phyloP scores from a whole-genome alignment of 2,329 filamentous ascomycete genomes.

The Trichoderma atrobrunneum region DNA sequence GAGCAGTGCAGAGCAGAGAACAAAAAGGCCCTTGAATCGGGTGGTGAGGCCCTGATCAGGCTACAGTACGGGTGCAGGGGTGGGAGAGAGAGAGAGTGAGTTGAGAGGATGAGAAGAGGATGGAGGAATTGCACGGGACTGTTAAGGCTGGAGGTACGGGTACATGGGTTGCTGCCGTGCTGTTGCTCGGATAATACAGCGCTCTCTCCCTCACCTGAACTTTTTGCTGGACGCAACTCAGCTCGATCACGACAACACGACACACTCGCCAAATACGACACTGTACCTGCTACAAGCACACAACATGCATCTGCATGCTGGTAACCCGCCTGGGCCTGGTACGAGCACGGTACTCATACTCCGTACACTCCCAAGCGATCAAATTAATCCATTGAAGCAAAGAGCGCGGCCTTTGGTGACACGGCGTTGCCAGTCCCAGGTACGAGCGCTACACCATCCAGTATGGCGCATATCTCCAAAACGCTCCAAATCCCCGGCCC shows the following conservation, averaged over 20 bases:
- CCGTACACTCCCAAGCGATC: not conserved
- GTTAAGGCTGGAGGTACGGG: not conserved
- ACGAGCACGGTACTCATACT: not conserved
- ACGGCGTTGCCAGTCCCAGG: not conserved
- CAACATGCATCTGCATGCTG: not conserved
- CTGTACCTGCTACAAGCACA: not conserved
- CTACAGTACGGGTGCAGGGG: not conserved
- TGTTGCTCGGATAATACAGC: not conserved
- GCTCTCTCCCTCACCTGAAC: not conserved
- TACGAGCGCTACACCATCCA: slow-evolving; percentile 12
- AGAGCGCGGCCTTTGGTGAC: not conserved
- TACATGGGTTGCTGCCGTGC: not conserved
- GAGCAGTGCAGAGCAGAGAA: not conserved
- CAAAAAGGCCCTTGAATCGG: not conserved
- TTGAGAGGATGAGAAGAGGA: not conserved
- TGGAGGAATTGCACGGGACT: not conserved
- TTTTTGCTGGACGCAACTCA: not conserved
- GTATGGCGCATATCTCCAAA: slow-evolving; percentile 4
- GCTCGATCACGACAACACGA: not conserved
- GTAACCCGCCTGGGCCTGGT: not conserved
- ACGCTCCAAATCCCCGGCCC: not conserved
- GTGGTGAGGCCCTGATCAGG: not conserved
- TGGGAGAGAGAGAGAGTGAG: not conserved
- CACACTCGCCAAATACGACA: not conserved
- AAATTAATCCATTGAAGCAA: not conserved